phyloP scores from a whole-genome alignment of 495 filamentous ascomycete species.

The Aspergillus cavernicola region DNA sequence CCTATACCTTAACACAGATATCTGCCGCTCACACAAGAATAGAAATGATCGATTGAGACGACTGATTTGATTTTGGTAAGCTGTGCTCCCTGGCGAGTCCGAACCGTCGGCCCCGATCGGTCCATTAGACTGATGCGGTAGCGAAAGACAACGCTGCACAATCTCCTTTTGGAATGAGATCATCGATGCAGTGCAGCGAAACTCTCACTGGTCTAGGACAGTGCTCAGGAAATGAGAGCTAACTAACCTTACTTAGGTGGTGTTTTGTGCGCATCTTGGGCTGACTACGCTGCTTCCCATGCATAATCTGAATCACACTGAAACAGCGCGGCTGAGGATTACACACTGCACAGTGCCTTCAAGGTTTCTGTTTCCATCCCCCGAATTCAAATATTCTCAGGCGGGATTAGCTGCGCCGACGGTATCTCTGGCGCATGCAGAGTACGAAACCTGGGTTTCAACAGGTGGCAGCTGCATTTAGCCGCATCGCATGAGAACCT shows the following conservation, averaged over 20 bases:
- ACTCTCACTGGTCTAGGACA: conserved; percentile 10
- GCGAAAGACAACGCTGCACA: conserved; percentile 14
- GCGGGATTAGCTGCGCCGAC: background rate
- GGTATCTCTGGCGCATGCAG: conserved; percentile 13
- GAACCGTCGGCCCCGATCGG: conserved; percentile 13
- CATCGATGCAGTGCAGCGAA: conserved; percentile 8
- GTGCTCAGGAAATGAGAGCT: conserved; percentile 18
- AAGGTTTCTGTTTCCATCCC: background rate
- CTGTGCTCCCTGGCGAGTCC: conserved; percentile 4
- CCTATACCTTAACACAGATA: conserved; percentile 22
- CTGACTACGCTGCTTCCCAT: conserved; percentile 22
- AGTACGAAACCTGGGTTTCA: conserved; percentile 19
- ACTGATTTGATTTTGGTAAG: conserved; percentile 10
- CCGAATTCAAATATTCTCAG: background rate
- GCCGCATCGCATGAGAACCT: conserved; percentile 14
- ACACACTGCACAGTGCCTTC: conserved; percentile 8
- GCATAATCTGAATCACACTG: conserved; percentile 16
- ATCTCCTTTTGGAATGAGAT: conserved; percentile 15
- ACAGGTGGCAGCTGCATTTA: conserved; percentile 25
- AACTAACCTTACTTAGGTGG: conserved; percentile 27
- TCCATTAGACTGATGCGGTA: conserved; percentile 12
- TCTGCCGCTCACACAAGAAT: conserved; percentile 13
- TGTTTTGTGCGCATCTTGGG: conserved; percentile 12
- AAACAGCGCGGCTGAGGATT: conserved; percentile 21
- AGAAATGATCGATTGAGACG: conserved; percentile 8